Percentiles rank a stretch among this genome's conserved stretches.
phyloP scores from a whole-genome alignment of 1,284 basidiomycete species.

The Ganoderma multipileum region DNA sequence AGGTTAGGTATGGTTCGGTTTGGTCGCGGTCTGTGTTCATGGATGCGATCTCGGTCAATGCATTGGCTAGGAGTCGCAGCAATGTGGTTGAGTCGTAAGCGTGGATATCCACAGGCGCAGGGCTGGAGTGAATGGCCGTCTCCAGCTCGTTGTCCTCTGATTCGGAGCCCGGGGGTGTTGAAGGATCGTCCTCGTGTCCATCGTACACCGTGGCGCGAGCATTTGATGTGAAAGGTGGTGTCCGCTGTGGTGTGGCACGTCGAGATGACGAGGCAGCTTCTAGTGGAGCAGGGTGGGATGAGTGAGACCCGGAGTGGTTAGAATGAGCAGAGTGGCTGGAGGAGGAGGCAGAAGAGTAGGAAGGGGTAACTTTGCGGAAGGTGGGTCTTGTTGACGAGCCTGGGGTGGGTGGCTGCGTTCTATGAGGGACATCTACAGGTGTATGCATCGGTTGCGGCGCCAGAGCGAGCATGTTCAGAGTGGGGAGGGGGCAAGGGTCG shows the following conservation, averaged over 20 bases:
- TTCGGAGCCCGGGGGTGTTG: slow-evolving; percentile 34
- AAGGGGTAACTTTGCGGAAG: slow-evolving; percentile 35
- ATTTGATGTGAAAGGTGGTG: slow-evolving; percentile 29
- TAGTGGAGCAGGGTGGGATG: slow-evolving; percentile 24
- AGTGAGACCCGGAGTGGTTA: slow-evolving; percentile 26
- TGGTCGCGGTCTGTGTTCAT: slow-evolving; percentile 82
- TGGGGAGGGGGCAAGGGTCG: slow-evolving; percentile 22
- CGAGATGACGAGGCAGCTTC: slow-evolving; percentile 26
- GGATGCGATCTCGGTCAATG: slow-evolving; percentile 89
- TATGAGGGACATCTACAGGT: slow-evolving; percentile 35
- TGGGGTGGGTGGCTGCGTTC: slow-evolving; percentile 37
- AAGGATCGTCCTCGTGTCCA: slow-evolving; percentile 33
- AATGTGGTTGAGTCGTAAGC: slow-evolving; percentile 74
- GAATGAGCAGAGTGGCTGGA: slow-evolving; percentile 29
- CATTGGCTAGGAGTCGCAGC: slow-evolving; percentile 86
- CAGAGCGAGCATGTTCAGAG: slow-evolving; percentile 39
- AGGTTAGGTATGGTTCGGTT: slow-evolving; percentile 34
- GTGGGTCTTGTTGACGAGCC: slow-evolving; percentile 32
- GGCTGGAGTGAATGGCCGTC: slow-evolving; percentile 18
- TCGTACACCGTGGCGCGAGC: slow-evolving; percentile 27
- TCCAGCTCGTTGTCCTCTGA: slow-evolving; percentile 36
- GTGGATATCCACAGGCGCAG: slow-evolving; percentile 59
- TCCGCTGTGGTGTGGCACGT: slow-evolving; percentile 32
- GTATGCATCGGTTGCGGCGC: slow-evolving; percentile 39
- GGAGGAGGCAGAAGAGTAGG: slow-evolving; percentile 33